These are phyloP conservation scores for Diaporthe citrichinensis DNA, from an alignment of 2,329 filamentous ascomycete genomes.

Conservation along the genomic window DNA sequence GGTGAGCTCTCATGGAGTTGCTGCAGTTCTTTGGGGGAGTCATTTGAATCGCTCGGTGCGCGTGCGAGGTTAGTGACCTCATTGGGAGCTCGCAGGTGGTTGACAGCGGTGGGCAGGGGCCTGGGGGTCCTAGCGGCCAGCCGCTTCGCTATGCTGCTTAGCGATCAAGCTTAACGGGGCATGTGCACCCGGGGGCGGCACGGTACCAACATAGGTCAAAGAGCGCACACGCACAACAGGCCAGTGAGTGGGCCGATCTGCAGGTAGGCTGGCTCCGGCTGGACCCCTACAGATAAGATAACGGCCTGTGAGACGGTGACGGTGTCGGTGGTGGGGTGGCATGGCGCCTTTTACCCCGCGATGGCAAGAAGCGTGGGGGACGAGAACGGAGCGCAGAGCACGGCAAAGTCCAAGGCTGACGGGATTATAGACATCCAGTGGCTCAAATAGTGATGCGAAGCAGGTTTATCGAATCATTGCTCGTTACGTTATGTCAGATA, in stretches of 20 bases:
- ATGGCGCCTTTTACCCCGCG: constrained; percentile 38
- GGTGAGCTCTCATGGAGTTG: constrained; percentile 13
- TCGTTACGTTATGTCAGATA: constrained; percentile 27
- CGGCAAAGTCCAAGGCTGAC: not conserved
- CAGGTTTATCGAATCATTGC: constrained; percentile 27
- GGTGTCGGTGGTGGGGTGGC: constrained; percentile 1
- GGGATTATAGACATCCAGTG: not conserved
- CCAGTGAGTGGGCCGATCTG: constrained; percentile 9
- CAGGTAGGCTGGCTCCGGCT: constrained; percentile 7
- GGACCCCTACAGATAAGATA: constrained; percentile 38
- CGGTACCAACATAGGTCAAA: not conserved
- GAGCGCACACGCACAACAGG: not conserved
- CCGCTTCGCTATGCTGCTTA: not conserved
- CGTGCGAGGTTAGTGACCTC: constrained; percentile 28
- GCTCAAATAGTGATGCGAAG: not conserved
- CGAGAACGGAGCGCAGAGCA: not conserved
- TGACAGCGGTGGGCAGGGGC: constrained; percentile 20
- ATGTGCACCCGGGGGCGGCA: not conserved
- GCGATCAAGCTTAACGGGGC: constrained; percentile 17
- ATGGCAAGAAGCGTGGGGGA: constrained; percentile 27
- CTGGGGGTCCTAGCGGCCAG: not conserved
- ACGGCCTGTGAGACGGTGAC: not conserved
- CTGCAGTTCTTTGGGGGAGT: constrained; percentile 3
- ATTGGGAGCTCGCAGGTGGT: constrained; percentile 22
- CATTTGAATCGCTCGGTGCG: constrained; percentile 3